Evolutionary conservation across 2,329 filamentous ascomycete genomes (phyloP), one percentile per base, ranked within the genome.

Genomic region (Furcasterigmium sp.): DNA sequence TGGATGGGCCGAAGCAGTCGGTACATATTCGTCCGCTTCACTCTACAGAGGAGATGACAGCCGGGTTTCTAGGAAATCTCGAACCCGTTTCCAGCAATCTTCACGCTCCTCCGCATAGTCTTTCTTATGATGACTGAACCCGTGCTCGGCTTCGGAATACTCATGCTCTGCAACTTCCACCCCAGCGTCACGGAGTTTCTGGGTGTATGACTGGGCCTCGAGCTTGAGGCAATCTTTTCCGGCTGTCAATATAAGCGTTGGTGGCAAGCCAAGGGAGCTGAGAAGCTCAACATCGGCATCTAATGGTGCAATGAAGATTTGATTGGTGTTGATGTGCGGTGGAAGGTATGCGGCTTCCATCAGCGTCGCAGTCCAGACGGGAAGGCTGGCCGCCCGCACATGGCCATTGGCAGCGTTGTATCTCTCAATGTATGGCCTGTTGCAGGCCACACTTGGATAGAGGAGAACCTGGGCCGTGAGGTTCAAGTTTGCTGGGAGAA

Each of bases 271-370:
- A 8, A 39, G 37, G 3, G 9, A 15, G 14, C 18, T 13, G 14
- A 39, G 8, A 14, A 39, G 9, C 14, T 15, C 23, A 28, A 19
- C 15, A 3, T 18, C 23, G 3, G 23, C n/a, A 5, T 18, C 21
- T 11, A 39, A 14, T 8, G 37, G 37, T 3, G 37, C 23, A 14
- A 25, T 25, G 25, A 39, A 39, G 23, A 39, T 17, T 18, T 21
- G 25, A 10, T 28, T n/a, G 7, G 17, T 13, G 2, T 39, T 8
- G 13, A 28, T 25, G 25, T 29, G 28, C 15, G 37, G 37, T n/a
- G 37, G 37, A 6, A 39, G 21, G 14, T 39, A 39, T 15, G 37
- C 37, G 7, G 21, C 37, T 8, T 39, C 37, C 37, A 39, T 39
- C n/a, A 25, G 21, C 26, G 21, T 25, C 15, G 25, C 9, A 9